Percentiles rank a stretch among this genome's conserved stretches.
These are phyloP conservation scores for Cercospora sojina DNA, from an alignment of 2,329 filamentous ascomycete genomes.

Conservation along the genomic window DNA sequence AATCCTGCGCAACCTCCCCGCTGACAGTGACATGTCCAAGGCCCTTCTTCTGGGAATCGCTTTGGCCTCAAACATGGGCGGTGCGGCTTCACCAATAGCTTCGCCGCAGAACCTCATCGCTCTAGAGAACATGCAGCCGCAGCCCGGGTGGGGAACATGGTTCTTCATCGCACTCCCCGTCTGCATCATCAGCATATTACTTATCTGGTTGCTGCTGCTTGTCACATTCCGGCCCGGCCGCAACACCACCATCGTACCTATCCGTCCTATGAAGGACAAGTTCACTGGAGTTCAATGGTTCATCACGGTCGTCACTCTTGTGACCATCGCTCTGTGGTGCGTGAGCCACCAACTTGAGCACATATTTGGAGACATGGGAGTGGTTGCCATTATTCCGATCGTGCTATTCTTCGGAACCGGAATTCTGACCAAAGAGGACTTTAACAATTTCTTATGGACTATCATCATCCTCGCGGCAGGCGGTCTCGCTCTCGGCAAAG, in stretches of 20 bases:
- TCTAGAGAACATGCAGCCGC: conserved; percentile 88
- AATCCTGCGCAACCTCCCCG: conserved; percentile 86
- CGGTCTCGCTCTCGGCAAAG: conserved; percentile 86
- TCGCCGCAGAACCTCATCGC: conserved; percentile 98
- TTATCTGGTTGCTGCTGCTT: conserved; percentile 87
- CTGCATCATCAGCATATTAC: conserved; percentile 78
- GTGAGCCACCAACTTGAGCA: conserved; percentile 82
- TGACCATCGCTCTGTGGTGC: conserved; percentile 90
- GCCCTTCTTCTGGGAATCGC: conserved; percentile 94
- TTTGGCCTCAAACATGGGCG: conserved; percentile 90
- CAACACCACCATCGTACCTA: conserved; percentile 86
- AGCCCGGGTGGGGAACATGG: conserved; percentile 92
- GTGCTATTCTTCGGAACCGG: conserved; percentile 95
- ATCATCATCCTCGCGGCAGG: conserved; percentile 98
- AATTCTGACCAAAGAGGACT: conserved; percentile 96
- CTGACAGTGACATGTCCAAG: conserved; percentile 90
- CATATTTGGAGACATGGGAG: conserved; percentile 95
- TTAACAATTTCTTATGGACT: conserved; percentile 99
- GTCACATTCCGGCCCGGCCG: conserved; percentile 80
- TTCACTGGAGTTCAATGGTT: conserved; percentile 93
- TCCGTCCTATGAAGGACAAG: conserved; percentile 81
- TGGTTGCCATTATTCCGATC: conserved; percentile 93
- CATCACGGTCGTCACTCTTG: conserved; percentile 76
- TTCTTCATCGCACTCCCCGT: conserved; percentile 95
- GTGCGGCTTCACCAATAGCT: conserved; percentile 93